Conservation (phyloP, 352 stramenopile species). For the Phytophthora pluvialis region DNA sequence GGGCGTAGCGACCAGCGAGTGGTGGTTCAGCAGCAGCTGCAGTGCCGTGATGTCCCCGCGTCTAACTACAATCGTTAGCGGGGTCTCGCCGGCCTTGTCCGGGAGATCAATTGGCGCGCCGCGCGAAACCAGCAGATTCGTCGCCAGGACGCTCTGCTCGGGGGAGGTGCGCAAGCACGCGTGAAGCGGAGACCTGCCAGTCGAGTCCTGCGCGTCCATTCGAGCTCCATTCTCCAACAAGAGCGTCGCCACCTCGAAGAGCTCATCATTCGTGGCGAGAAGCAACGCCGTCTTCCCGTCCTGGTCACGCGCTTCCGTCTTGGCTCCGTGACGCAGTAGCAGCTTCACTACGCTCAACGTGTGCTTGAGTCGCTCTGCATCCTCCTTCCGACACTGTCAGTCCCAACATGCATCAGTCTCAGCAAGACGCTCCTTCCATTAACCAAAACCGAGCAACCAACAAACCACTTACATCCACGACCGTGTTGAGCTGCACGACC, state of each 20-base stretch:
- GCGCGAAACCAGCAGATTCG: slow-evolving; percentile 39
- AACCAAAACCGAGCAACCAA: background rate
- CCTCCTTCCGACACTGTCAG: slow-evolving; percentile 39
- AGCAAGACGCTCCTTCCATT: background rate
- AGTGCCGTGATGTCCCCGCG: slow-evolving; percentile 28
- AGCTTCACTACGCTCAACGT: slow-evolving; percentile 39
- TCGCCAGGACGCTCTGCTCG: slow-evolving; percentile 35
- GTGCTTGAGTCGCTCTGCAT: slow-evolving; percentile 33
- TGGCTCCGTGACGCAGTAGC: slow-evolving; percentile 32
- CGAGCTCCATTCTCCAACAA: slow-evolving; percentile 37
- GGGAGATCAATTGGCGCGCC: slow-evolving; percentile 33
- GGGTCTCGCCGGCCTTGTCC: slow-evolving; percentile 31
- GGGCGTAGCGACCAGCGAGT: slow-evolving; percentile 29
- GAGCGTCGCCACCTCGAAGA: slow-evolving; percentile 35
- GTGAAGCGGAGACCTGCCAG: slow-evolving; percentile 32
- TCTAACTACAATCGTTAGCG: slow-evolving; percentile 33
- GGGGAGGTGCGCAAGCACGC: slow-evolving; percentile 26
- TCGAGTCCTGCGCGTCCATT: slow-evolving; percentile 33
- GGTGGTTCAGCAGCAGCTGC: slow-evolving; percentile 42
- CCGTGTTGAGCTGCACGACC: slow-evolving; percentile 38
- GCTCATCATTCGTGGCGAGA: slow-evolving; percentile 43
- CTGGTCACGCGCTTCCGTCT: slow-evolving; percentile 29
- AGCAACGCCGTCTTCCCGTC: slow-evolving; percentile 44
- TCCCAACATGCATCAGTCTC: background rate
- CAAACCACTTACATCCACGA: slow-evolving; percentile 36